Conservation (phyloP, 345 rosid genomes). For the Heritiera fomes region DNA sequence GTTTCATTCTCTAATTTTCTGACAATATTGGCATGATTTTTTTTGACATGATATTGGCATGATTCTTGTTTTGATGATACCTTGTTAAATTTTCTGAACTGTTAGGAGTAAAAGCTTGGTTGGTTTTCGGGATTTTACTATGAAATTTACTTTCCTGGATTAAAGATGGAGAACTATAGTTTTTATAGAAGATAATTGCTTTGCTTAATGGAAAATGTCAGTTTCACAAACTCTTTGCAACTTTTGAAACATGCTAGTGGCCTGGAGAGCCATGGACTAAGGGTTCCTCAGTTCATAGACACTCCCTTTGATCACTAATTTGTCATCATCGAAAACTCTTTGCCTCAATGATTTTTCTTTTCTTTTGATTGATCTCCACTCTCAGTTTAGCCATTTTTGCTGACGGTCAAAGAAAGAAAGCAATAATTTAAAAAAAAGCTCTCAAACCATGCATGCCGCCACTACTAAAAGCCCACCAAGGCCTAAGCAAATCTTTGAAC, state of each 20-base stretch:
- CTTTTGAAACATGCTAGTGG: neutral
- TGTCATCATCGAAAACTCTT: conserved; percentile 27
- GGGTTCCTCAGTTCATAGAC: neutral
- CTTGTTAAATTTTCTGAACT: too few relatives aligned
- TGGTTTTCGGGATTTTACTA: too few relatives aligned
- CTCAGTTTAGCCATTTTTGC: neutral
- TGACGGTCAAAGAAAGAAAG: neutral
- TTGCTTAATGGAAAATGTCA: neutral
- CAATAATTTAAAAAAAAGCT: neutral
- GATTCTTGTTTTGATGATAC: too few relatives aligned
- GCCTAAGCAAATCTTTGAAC: neutral
- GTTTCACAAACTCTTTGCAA: neutral
- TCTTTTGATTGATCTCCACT: conserved; percentile 10
- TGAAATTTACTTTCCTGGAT: too few relatives aligned
- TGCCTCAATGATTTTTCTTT: neutral
- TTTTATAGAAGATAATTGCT: too few relatives aligned
- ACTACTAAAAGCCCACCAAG: neutral
- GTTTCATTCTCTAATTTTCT: too few relatives aligned
- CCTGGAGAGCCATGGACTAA: neutral
- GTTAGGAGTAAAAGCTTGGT: too few relatives aligned
- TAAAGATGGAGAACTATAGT: too few relatives aligned
- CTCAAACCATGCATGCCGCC: neutral
- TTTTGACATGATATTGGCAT: too few relatives aligned
- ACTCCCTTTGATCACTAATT: conserved; percentile 29
- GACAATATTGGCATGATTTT: too few relatives aligned